These are phyloP conservation scores for Trifolium pratense DNA, from an alignment of 306 rosid species.

Conservation along the genomic window DNA sequence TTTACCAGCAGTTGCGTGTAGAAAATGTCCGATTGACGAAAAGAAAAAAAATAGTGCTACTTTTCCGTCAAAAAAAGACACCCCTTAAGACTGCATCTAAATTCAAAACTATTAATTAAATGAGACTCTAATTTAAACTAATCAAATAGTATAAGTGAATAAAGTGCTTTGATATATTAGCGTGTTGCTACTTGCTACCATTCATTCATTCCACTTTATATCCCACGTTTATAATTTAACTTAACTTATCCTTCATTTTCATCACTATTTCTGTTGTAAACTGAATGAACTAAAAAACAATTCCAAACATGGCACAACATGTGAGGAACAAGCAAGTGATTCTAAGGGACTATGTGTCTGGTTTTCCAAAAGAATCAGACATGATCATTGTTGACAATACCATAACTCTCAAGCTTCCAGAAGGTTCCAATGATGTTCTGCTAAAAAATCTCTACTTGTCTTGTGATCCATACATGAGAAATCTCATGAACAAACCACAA, in stretches of 20 bases:
- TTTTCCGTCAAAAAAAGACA: no score
- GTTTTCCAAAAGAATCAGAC: constrained; percentile 47
- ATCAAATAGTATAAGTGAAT: not conserved
- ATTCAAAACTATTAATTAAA: no score
- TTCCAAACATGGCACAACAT: constrained; percentile 28
- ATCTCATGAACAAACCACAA: constrained; percentile 37
- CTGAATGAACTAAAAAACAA: not conserved
- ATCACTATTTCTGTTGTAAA: not conserved
- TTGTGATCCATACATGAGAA: constrained; percentile 45
- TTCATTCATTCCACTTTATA: constrained; percentile 7
- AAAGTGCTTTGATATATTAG: not conserved
- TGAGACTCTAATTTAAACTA: not conserved
- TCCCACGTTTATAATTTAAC: not conserved
- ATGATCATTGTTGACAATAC: constrained; percentile 35
- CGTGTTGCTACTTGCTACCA: not conserved
- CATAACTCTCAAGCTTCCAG: constrained; percentile 35
- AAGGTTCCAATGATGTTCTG: constrained; percentile 38
- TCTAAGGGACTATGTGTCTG: constrained; percentile 29
- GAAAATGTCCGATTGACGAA: no score
- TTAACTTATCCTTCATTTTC: not conserved
- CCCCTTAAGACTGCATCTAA: no score
- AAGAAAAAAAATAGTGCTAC: no score
- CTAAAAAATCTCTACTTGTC: constrained; percentile 45
- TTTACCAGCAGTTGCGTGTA: no score
- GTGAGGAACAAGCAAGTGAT: constrained; percentile 43